These are phyloP conservation scores for Hymenoscyphus linearis DNA, from an alignment of 2,329 filamentous ascomycete genomes.

Conservation along the genomic window DNA sequence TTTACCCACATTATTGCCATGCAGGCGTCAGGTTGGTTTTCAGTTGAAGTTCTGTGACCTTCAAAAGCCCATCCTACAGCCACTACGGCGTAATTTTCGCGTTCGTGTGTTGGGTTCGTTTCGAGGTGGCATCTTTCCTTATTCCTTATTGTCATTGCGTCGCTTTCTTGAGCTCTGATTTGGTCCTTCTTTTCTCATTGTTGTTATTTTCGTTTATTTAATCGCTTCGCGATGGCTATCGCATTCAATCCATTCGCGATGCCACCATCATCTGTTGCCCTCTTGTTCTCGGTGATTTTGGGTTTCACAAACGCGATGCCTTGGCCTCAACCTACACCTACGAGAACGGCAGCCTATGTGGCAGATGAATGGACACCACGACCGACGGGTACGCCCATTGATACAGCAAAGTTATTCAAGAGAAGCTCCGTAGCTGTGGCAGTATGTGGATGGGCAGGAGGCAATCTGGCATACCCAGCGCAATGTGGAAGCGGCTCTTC, in stretches of 20 bases:
- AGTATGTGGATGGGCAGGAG: constrained; percentile 31
- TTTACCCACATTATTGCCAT: background rate
- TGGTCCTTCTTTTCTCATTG: background rate
- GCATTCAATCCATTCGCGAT: constrained; percentile 26
- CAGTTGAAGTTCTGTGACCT: background rate
- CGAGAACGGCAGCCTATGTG: constrained; percentile 23
- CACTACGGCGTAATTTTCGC: constrained; percentile 2
- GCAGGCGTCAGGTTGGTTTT: background rate
- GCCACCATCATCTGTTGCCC: constrained; percentile 22
- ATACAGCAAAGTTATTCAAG: constrained; percentile 24
- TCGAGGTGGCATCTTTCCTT: background rate
- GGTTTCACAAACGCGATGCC: constrained; percentile 21
- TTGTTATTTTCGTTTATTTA: constrained; percentile 2
- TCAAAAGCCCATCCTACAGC: constrained; percentile 2
- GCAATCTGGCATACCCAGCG: constrained; percentile 18
- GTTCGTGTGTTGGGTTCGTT: background rate
- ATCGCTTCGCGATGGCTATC: constrained; percentile 14
- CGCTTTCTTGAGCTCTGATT: background rate
- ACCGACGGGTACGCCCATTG: constrained; percentile 22
- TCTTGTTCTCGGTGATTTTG: constrained; percentile 22
- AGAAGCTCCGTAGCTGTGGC: constrained; percentile 21
- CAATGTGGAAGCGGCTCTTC: constrained; percentile 25
- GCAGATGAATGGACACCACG: constrained; percentile 25
- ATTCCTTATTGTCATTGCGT: background rate
- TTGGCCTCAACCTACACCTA: constrained; percentile 20